Conservation (phyloP, 2,329 filamentous ascomycete genomes). For the Hypoxylon sp. region DNA sequence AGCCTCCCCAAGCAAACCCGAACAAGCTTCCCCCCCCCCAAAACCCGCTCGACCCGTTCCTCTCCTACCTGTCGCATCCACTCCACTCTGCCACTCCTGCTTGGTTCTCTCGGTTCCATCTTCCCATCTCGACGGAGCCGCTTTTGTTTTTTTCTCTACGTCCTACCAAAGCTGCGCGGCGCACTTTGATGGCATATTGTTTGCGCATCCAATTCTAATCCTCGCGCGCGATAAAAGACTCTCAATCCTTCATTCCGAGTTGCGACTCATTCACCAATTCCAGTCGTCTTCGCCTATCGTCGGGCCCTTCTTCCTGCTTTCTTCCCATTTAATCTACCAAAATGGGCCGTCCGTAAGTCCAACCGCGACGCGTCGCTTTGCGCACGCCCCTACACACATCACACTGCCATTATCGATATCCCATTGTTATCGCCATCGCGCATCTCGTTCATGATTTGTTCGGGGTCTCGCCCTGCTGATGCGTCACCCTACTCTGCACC, state of each 20-base stretch:
- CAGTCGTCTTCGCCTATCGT: not conserved
- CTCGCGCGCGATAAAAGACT: not conserved
- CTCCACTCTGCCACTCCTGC: too few species aligned
- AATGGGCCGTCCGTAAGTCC: conserved; percentile 60
- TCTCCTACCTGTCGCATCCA: not conserved
- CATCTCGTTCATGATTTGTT: not conserved
- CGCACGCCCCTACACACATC: conserved; percentile 27
- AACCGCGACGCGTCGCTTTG: conserved; percentile 31
- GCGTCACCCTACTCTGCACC: not conserved
- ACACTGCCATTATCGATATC: not conserved
- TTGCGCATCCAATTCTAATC: not conserved
- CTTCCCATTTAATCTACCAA: conserved; percentile 32
- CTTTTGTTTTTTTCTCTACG: not conserved
- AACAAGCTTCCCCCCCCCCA: too few species aligned
- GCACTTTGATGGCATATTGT: not conserved
- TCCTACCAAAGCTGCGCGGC: not conserved
- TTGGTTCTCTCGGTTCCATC: not conserved
- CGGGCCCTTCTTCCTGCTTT: conserved; percentile 1
- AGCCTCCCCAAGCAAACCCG: too few species aligned
- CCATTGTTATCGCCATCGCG: not conserved
- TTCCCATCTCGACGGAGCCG: not conserved
- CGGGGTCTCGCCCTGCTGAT: not conserved
- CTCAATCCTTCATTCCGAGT: conserved; percentile 14
- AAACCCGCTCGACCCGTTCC: too few species aligned
- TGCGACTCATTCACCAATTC: too few species aligned